Conservation (phyloP, 805 yeast genomes). For the Maudiozyma bulderi region DNA sequence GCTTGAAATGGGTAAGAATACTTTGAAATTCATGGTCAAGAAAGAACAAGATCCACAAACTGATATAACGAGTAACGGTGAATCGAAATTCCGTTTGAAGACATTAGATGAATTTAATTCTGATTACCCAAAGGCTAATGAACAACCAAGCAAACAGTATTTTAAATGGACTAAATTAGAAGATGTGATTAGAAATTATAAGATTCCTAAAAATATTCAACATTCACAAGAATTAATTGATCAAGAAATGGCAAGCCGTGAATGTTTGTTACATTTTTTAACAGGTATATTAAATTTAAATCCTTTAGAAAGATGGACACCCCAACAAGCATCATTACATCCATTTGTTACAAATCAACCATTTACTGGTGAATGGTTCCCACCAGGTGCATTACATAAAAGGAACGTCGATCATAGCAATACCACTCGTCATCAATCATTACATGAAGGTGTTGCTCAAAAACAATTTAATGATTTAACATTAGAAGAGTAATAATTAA, state of each 20-base stretch:
- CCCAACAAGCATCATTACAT: constrained; percentile 87
- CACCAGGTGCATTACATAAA: constrained; percentile 32
- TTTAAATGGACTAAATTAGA: constrained; percentile 55
- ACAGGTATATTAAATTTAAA: constrained; percentile 69
- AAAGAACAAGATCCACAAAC: constrained; percentile 4
- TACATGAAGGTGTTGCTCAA: constrained; percentile 2
- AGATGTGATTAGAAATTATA: constrained; percentile 71
- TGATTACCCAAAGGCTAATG: constrained; percentile 30
- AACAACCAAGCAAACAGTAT: constrained; percentile 78
- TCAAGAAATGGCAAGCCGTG: constrained; percentile 64
- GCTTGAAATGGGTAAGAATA: constrained; percentile 89
- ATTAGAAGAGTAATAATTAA: constrained; percentile 1
- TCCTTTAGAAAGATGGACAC: constrained; percentile 93
- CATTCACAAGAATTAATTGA: constrained; percentile 37
- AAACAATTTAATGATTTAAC: constrained; percentile 2
- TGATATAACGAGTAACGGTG: neutral
- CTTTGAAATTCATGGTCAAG: constrained; percentile 46
- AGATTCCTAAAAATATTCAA: constrained; percentile 48
- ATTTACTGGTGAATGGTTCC: constrained; percentile 45
- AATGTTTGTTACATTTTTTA: constrained; percentile 65
- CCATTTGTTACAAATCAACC: constrained; percentile 70
- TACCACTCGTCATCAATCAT: neutral
- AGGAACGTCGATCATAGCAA: neutral
- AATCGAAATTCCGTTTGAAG: constrained; percentile 31
- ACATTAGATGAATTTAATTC: constrained; percentile 39